A percentile compares a stretch with the other conserved stretches of the same genome.
phyloP scores from a whole-genome alignment of 139 green algal species.

The Tetraselmis striata region DNA sequence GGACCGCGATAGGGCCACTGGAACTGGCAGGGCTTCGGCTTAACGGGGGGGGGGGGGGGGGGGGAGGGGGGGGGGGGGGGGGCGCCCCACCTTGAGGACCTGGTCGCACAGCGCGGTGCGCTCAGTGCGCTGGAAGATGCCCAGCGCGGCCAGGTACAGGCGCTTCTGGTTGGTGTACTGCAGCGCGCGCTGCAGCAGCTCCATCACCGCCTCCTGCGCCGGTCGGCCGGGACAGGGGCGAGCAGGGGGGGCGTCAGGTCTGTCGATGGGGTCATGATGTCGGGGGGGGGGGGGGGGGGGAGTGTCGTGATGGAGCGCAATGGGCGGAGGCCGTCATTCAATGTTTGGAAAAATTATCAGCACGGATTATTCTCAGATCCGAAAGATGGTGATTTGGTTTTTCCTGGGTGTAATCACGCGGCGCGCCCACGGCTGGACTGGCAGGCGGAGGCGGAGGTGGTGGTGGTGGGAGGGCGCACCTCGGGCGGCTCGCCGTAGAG shows the following conservation, averaged over 20 bases:
- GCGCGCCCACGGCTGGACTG: too few species aligned
- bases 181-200: slow-evolving; percentile 70
- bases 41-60: too few species aligned
- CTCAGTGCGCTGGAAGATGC: slow-evolving; percentile 38
- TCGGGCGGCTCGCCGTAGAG: slow-evolving; percentile 55
- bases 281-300: too few species aligned
- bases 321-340: too few species aligned
- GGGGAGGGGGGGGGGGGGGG: too few species aligned
- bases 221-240: too few species aligned
- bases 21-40: too few species aligned
- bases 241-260: not conserved
- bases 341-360: not conserved
- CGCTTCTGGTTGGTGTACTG: slow-evolving; percentile 74
- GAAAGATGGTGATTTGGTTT: not conserved
- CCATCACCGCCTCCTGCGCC: slow-evolving; percentile 64
- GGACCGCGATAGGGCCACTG: too few species aligned
- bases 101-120: slow-evolving; percentile 49
- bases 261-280: not conserved
- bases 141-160: slow-evolving; percentile 67
- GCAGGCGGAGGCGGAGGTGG: too few species aligned
- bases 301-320: too few species aligned
- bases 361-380: not conserved
- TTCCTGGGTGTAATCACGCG: not conserved
- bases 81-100: slow-evolving; percentile 44
- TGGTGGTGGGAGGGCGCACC: not conserved